Evolutionary conservation across 208 protist genomes (phyloP).

Genomic region (Wallacemonas rigidus): DNA sequence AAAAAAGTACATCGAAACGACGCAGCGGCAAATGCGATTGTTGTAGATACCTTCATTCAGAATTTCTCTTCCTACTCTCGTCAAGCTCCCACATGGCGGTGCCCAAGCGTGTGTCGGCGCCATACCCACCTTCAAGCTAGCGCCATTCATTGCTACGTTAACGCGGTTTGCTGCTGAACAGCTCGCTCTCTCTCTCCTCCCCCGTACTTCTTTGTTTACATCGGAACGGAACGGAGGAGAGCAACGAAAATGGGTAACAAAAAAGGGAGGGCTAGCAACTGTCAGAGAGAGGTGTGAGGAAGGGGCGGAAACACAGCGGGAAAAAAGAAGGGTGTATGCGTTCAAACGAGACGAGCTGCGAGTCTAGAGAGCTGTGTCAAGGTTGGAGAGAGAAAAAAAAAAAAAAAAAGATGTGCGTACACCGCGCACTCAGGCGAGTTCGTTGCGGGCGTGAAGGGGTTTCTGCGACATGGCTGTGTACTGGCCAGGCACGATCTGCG

Average conservation of each 20-base stretch:
- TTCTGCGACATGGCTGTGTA: slow-evolving; percentile 79
- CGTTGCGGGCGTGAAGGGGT: slow-evolving; percentile 77
- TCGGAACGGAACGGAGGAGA: not conserved
- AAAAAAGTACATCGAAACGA: slow-evolving; percentile 1
- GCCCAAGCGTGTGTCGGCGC: no score
- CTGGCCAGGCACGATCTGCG: slow-evolving; percentile 84
- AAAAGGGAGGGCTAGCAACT: not conserved
- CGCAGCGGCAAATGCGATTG: not conserved
- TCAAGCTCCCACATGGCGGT: no score
- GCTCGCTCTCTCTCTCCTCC: no score
- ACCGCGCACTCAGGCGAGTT: slow-evolving; percentile 15
- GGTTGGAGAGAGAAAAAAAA: not conserved
- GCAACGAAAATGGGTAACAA: not conserved
- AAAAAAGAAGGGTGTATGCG: not conserved
- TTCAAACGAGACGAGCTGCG: no score
- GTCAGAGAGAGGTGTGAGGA: slow-evolving; percentile 1
- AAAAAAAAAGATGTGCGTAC: not conserved
- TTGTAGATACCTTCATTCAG: not conserved
- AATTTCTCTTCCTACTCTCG: no score
- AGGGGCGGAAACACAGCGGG: not conserved
- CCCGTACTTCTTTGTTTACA: slow-evolving; percentile 2
- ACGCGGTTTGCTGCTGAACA: no score
- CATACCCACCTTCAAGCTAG: no score
- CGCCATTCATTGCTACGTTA: no score
- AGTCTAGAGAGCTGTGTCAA: no score